These are phyloP conservation scores for Eucalyptus sp. DNA, from an alignment of 345 rosid genomes.

Conservation along the genomic window DNA sequence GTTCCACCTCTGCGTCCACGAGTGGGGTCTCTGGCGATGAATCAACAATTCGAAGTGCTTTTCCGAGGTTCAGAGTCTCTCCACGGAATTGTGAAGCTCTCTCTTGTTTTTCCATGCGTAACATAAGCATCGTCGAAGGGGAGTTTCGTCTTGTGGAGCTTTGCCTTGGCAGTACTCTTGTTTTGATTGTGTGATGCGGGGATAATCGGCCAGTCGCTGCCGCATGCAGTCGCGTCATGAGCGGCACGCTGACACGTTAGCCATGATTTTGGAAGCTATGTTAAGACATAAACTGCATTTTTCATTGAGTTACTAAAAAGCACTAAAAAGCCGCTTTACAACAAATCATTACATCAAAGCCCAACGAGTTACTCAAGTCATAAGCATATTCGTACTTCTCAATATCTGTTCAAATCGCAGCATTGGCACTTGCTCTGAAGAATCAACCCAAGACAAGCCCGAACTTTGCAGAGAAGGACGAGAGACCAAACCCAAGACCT, in stretches of 20 bases:
- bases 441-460: background rate
- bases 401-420: background rate
- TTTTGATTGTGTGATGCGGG: background rate
- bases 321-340: background rate
- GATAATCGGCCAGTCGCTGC: background rate
- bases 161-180: background rate
- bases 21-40: constrained; percentile 11
- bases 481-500: background rate
- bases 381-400: background rate
- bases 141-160: background rate
- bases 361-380: background rate
- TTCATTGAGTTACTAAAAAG: background rate
- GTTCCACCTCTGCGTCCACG: constrained; percentile 23
- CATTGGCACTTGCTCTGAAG: background rate
- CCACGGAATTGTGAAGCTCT: background rate
- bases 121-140: background rate
- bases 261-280: too few species aligned
- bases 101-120: background rate
- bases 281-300: too few species aligned
- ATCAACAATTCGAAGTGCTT: too few species aligned
- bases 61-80: background rate
- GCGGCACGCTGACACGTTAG: background rate
- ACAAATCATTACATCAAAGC: background rate
- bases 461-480: background rate
- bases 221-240: background rate